These are phyloP conservation scores for Cicer bijugum DNA, from an alignment of 306 rosid genomes.

Conservation along the genomic window DNA sequence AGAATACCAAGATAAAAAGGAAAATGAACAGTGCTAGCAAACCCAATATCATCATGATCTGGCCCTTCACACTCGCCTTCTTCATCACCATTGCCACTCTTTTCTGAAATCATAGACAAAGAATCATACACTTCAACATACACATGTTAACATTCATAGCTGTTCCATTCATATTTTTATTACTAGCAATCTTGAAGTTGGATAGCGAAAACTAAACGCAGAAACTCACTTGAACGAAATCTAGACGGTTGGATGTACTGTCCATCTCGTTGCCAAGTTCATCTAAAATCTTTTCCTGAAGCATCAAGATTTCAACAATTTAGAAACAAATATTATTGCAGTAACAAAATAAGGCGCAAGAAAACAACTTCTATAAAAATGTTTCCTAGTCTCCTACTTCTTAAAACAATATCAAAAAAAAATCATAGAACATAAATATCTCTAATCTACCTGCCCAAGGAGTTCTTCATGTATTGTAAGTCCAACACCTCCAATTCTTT, in stretches of 20 bases:
- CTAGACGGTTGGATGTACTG: conserved; percentile 88
- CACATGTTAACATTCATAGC: conserved; percentile 14
- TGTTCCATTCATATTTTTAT: neutral
- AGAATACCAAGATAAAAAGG: conserved; percentile 87
- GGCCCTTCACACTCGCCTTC: conserved; percentile 93
- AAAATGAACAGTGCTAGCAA: conserved; percentile 82
- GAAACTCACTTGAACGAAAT: conserved; percentile 93
- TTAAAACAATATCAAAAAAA: conserved; percentile 26
- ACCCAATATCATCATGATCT: conserved; percentile 81
- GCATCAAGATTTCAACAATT: conserved; percentile 38
- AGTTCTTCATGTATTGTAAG: conserved; percentile 98
- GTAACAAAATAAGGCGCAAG: conserved; percentile 9
- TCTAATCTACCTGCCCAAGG: conserved; percentile 70
- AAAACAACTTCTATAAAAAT: conserved; percentile 28
- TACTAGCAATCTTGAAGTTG: neutral
- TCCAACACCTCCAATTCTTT: conserved; percentile 95
- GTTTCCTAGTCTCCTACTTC: conserved; percentile 8
- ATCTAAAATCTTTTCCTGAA: conserved; percentile 87
- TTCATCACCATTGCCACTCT: conserved; percentile 93
- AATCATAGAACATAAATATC: conserved; percentile 25
- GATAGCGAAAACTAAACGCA: conserved; percentile 42
- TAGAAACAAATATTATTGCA: conserved; percentile 9
- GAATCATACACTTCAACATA: conserved; percentile 37
- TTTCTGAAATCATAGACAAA: conserved; percentile 66
- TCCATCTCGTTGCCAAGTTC: conserved; percentile 94